Percentiles rank a stretch among this genome's conserved stretches.
These are phyloP conservation scores for Trichosporon sp. DNA, from an alignment of 1,284 basidiomycete genomes.

Conservation along the genomic window DNA sequence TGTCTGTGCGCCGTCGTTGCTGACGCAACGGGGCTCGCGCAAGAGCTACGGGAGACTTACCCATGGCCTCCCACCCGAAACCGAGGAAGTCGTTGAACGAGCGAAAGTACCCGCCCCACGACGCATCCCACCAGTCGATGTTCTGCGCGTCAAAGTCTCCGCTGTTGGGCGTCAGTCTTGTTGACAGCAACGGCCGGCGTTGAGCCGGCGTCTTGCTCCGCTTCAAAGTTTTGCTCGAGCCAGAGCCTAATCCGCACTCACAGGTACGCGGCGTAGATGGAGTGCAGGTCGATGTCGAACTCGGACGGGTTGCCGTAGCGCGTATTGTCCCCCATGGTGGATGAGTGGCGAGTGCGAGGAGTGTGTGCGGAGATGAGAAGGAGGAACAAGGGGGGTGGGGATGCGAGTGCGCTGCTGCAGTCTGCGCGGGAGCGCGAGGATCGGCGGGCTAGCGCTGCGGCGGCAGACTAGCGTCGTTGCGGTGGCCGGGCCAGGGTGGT, in stretches of 20 bases:
- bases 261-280: conserved; percentile 77
- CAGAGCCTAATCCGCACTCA: conserved; percentile 19
- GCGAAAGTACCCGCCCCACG: conserved; percentile 74
- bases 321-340: conserved; percentile 34
- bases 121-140: conserved; percentile 69
- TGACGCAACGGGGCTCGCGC: neutral
- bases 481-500: neutral
- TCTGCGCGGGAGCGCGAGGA: too few species aligned
- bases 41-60: conserved; percentile 23
- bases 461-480: neutral
- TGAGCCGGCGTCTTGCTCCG: neutral
- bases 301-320: conserved; percentile 65
- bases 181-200: neutral
- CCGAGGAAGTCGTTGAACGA: conserved; percentile 75
- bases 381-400: neutral
- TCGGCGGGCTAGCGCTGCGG: neutral
- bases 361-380: neutral
- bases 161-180: conserved; percentile 20
- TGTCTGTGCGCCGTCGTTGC: neutral
- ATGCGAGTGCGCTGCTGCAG: neutral
- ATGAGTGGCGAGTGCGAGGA: neutral
- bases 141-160: conserved; percentile 71
- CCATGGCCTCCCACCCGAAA: conserved; percentile 78
- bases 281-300: conserved; percentile 80
- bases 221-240: neutral